Base-by-base conservation (phyloP, 345 rosid genomes). In the Jatropha curcas region DNA sequence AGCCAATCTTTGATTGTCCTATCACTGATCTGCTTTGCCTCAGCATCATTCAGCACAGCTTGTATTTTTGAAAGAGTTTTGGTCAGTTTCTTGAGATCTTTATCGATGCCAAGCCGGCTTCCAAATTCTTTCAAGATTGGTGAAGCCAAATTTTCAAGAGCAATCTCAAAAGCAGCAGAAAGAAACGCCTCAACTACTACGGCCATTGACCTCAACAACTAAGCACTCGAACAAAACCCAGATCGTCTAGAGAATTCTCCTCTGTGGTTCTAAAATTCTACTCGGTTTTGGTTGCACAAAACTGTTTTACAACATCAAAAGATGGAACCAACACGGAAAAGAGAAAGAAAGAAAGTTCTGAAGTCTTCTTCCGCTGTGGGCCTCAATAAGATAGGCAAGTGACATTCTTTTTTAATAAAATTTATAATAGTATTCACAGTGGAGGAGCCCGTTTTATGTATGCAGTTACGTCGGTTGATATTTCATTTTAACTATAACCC, bases 31-130 rank as follows among this genome's bases (percentile, higher is more conserved):
- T 68, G 70, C 67, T 35, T 81, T 45, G 64, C 64, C 35, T 71
- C 77, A 2, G 75, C 80, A 71, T 82, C 80, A 13, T 43, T 62
- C 1, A 78, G 67, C 48, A 78, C 73, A 25, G 80, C 75, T 58
- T 75, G 60, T 50, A 73, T 60, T 24, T 58, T 67, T 63, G 69
- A 27, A 0, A 60, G 45, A 33, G 56, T 60, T 51, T 12, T 75
- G 17, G 22, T 39, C 11, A 75, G 58, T 35, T 37, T 75, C 45
- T 27, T 60, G 30, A 75, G 55, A 59, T 75, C 73, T 33, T 60
- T 67, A 5, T 46, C 67, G 7, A 74, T 35, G 4, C 51, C 60
- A 45, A 74, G 10, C 1, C 33, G 33, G 62, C 48, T 22, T 10
- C 67, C 71, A 19, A 74, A 74, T 34, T 67, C 67, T 35, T 9